phyloP scores from a whole-genome alignment of 306 rosid genomes.

The Inga leiocalycina region DNA sequence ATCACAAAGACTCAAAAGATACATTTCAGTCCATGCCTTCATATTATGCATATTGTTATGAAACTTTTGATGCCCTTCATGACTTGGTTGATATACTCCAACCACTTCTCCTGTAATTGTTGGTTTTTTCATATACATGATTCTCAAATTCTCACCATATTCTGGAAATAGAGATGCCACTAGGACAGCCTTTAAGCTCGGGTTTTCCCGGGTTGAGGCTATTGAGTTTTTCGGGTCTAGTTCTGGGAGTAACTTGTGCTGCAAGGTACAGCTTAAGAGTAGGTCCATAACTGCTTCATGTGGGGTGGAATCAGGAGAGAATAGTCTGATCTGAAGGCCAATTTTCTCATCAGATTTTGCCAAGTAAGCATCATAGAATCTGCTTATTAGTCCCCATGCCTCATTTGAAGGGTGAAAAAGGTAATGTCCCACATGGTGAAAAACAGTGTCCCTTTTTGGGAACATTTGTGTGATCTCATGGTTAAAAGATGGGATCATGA shows the following conservation, averaged over 20 bases:
- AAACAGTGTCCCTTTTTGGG: conserved; percentile 19
- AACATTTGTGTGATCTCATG: conserved; percentile 24
- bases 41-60: conserved; percentile 47
- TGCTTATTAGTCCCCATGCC: conserved; percentile 44
- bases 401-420: conserved; percentile 25
- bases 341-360: conserved; percentile 14
- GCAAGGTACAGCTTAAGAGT: conserved; percentile 38
- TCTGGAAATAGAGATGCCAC: conserved; percentile 52
- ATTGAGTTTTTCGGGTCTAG: not conserved
- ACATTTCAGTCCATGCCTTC: conserved; percentile 58
- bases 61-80: conserved; percentile 53
- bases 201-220: conserved; percentile 12
- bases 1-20: conserved; percentile 45
- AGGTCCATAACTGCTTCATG: conserved; percentile 45
- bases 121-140: conserved; percentile 44
- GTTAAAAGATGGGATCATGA: conserved; percentile 56
- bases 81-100: conserved; percentile 52
- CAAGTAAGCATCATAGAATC: conserved; percentile 24
- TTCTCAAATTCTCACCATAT: conserved; percentile 42
- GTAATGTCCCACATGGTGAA: conserved; percentile 24
- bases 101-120: conserved; percentile 49
- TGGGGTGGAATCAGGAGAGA: not conserved
- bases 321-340: not conserved
- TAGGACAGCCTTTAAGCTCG: conserved; percentile 40
- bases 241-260: conserved; percentile 49